phyloP scores from a whole-genome alignment of 257 asterid genomes.

The Phtheirospermum japonicum region DNA sequence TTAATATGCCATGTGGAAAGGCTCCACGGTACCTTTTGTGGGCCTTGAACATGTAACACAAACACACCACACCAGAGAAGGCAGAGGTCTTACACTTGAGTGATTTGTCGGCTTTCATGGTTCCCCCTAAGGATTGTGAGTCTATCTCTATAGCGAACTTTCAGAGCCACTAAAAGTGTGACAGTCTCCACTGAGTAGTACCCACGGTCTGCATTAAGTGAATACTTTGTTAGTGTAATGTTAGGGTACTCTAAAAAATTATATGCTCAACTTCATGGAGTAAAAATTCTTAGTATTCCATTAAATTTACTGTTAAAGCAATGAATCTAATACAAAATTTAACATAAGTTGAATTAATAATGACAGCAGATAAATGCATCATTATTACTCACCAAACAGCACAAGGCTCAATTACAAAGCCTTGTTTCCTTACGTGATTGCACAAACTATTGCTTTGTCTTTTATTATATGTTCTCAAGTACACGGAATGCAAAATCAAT shows the following conservation, averaged over 20 bases:
- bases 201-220: slow-evolving; percentile 83
- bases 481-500: slow-evolving; percentile 15
- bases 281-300: not conserved
- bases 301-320: slow-evolving; percentile 9
- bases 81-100: slow-evolving; percentile 85
- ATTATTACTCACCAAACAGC: slow-evolving; percentile 7
- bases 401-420: not conserved
- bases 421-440: not conserved
- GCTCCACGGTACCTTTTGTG: slow-evolving; percentile 19
- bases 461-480: not conserved
- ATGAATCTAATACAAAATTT: slow-evolving; percentile 11
- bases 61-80: slow-evolving; percentile 26
- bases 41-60: slow-evolving; percentile 18
- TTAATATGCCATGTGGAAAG: slow-evolving; percentile 8
- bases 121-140: slow-evolving; percentile 94
- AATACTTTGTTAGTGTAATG: slow-evolving; percentile 28
- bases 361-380: not conserved
- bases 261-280: slow-evolving; percentile 8
- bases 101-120: slow-evolving; percentile 98
- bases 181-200: slow-evolving; percentile 99
- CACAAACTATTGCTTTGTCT: not conserved
- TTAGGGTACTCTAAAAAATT: slow-evolving; percentile 4
- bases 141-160: slow-evolving; percentile 97
- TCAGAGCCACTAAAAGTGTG: slow-evolving; percentile 90
- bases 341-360: slow-evolving; percentile 15